Conservation (phyloP, 202 grass and related monocot genomes). For the Eragrostis tef region DNA sequence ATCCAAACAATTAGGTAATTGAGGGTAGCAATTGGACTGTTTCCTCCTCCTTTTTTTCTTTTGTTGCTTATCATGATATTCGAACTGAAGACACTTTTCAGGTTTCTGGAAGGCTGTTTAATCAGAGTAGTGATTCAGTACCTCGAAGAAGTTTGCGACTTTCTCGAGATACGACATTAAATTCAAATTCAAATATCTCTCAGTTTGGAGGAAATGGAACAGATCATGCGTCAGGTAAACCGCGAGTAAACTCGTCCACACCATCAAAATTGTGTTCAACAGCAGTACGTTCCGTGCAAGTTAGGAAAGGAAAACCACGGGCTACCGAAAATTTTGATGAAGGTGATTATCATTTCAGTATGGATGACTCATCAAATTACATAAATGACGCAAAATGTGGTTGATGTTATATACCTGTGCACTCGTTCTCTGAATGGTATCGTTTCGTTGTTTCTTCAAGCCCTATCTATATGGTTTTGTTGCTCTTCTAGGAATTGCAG, state of each 20-base stretch:
- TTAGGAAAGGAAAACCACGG: conserved; percentile 78
- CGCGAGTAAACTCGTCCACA: conserved; percentile 78
- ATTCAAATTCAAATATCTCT: conserved; percentile 69
- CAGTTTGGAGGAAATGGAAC: conserved; percentile 65
- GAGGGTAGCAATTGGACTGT: neutral
- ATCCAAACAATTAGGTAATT: neutral
- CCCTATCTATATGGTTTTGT: neutral
- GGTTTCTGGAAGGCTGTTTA: conserved; percentile 95
- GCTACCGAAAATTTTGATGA: conserved; percentile 90
- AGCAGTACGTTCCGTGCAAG: conserved; percentile 76
- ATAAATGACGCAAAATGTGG: conserved; percentile 33
- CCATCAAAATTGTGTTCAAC: conserved; percentile 75
- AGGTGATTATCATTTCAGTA: conserved; percentile 76
- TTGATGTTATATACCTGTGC: conserved; percentile 39
- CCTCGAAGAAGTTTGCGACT: conserved; percentile 87
- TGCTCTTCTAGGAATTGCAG: neutral
- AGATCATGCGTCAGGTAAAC: conserved; percentile 73
- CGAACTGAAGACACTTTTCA: conserved; percentile 50
- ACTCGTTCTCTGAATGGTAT: conserved; percentile 14
- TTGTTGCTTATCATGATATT: conserved; percentile 29
- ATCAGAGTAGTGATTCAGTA: conserved; percentile 67
- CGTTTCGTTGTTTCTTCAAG: conserved; percentile 21
- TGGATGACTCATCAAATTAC: conserved; percentile 54
- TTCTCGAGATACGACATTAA: conserved; percentile 72
- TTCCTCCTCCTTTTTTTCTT: neutral